Evolutionary conservation across 1,139 yeast genomes (phyloP).

Genomic region (Yamadazyma blattariae): DNA sequence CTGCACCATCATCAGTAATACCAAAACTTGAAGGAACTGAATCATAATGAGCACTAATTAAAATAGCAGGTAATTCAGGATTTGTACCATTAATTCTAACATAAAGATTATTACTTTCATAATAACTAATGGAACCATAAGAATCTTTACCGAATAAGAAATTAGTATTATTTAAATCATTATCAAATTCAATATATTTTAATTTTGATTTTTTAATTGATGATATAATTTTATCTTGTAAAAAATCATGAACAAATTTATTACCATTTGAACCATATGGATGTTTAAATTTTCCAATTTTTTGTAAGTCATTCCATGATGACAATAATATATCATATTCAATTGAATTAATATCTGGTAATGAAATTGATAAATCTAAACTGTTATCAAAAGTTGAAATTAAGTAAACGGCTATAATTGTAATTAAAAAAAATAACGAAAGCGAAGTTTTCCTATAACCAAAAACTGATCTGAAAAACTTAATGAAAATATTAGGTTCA

Average conservation of each 20-base stretch:
- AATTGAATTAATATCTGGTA: constrained; percentile 41
- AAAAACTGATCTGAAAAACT: constrained; percentile 31
- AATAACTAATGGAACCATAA: constrained; percentile 47
- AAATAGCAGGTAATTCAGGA: constrained; percentile 56
- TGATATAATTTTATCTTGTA: constrained; percentile 42
- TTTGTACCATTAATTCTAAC: constrained; percentile 70
- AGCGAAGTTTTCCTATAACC: constrained; percentile 63
- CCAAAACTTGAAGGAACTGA: constrained; percentile 88
- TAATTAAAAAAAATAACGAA: constrained; percentile 45
- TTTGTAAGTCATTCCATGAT: constrained; percentile 68
- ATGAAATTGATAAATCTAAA: constrained; percentile 33
- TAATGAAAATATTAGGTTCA: constrained; percentile 13
- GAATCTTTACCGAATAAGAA: constrained; percentile 43
- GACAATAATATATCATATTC: constrained; percentile 36
- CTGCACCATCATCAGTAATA: constrained; percentile 91
- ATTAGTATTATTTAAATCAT: constrained; percentile 43
- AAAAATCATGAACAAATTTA: constrained; percentile 70
- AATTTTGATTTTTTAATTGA: constrained; percentile 22
- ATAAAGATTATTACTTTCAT: constrained; percentile 74
- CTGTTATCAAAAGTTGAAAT: constrained; percentile 31
- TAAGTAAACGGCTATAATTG: constrained; percentile 34
- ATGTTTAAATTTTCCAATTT: constrained; percentile 63
- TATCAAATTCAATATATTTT: constrained; percentile 47
- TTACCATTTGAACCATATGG: constrained; percentile 78
- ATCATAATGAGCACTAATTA: constrained; percentile 85